Evolutionary conservation across 371 early-diverging fungal genomes (phyloP).

Genomic region (Quaeritorhiza haematococci): DNA sequence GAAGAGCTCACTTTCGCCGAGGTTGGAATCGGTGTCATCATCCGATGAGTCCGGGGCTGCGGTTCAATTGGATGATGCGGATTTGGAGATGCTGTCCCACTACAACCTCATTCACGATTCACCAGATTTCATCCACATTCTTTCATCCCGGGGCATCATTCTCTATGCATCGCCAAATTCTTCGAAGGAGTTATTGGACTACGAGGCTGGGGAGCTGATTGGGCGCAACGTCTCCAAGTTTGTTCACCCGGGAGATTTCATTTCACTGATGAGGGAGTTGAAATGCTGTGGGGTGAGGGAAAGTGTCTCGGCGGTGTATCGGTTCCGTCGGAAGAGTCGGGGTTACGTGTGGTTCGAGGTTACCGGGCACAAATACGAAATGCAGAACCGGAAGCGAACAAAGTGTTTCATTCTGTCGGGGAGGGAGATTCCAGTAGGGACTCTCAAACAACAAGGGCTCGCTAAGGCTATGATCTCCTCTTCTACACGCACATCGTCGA

Average conservation of each 20-base stretch:
- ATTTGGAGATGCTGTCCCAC: background rate
- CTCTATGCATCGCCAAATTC: slow-evolving; percentile 48
- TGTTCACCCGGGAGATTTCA: slow-evolving; percentile 60
- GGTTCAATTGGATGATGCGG: background rate
- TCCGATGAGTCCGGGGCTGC: background rate
- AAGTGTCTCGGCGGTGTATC: slow-evolving; percentile 50
- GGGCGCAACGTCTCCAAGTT: slow-evolving; percentile 51
- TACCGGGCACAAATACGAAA: slow-evolving; percentile 47
- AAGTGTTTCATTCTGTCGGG: slow-evolving; percentile 60
- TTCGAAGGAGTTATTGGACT: slow-evolving; percentile 37
- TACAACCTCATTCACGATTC: slow-evolving; percentile 8
- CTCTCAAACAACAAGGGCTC: slow-evolving; percentile 20
- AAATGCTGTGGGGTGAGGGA: slow-evolving; percentile 24
- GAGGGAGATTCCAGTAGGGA: slow-evolving; percentile 39
- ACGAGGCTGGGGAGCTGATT: slow-evolving; percentile 44
- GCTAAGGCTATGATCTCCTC: slow-evolving; percentile 3
- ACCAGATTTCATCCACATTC: slow-evolving; percentile 53
- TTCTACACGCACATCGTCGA: slow-evolving; percentile 2
- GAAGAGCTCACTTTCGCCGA: too few relatives aligned
- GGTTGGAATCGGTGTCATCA: too few relatives aligned
- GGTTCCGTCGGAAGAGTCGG: slow-evolving; percentile 46
- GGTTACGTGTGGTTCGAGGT: slow-evolving; percentile 61
- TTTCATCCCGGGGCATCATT: slow-evolving; percentile 61
- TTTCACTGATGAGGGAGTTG: slow-evolving; percentile 57
- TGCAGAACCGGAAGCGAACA: slow-evolving; percentile 52